Percentiles rank a stretch among this genome's conserved stretches.
Conservation (phyloP, 176 grass and related monocot genomes). For the Puccinellia tenuiflora region DNA sequence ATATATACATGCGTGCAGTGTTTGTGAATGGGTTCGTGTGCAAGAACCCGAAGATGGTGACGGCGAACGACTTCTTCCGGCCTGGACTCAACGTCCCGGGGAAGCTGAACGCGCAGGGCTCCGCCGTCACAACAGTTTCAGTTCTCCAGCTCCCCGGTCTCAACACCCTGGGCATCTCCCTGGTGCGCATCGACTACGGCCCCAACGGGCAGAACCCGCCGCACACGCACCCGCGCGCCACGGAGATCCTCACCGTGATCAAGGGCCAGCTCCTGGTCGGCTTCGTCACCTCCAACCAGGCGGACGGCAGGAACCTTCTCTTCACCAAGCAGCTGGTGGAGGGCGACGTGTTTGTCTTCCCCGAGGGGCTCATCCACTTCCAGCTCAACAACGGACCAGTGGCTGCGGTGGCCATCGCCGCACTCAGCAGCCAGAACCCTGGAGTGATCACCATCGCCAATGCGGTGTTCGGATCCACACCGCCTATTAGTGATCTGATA, state of each 20-base stretch:
- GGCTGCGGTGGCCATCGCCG: conserved; percentile 46
- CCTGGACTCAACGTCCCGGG: conserved; percentile 20
- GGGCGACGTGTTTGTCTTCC: conserved; percentile 68
- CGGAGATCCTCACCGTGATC: conserved; percentile 57
- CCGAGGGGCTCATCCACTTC: conserved; percentile 70
- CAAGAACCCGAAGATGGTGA: conserved; percentile 54
- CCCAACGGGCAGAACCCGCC: conserved; percentile 66
- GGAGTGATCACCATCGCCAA: conserved; percentile 70
- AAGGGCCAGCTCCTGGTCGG: conserved; percentile 50
- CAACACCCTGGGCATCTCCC: conserved; percentile 69
- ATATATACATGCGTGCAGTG: conserved; percentile 19
- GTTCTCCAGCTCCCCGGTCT: conserved; percentile 43
- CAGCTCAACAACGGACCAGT: conserved; percentile 47
- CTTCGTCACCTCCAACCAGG: conserved; percentile 60
- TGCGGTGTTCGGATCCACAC: conserved; percentile 48
- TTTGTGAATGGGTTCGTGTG: conserved; percentile 80
- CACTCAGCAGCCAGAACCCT: conserved; percentile 67
- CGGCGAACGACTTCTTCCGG: conserved; percentile 55
- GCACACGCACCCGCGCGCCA: conserved; percentile 79
- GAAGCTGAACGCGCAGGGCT: conserved; percentile 43
- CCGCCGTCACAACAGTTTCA: conserved; percentile 11
- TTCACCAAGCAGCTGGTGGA: conserved; percentile 28
- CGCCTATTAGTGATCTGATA: conserved; percentile 43
- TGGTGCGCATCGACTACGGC: conserved; percentile 55
- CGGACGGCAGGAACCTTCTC: conserved; percentile 34